Evolutionary conservation across 257 asterid species (phyloP).

Genomic region (Leonotis leonurus): DNA sequence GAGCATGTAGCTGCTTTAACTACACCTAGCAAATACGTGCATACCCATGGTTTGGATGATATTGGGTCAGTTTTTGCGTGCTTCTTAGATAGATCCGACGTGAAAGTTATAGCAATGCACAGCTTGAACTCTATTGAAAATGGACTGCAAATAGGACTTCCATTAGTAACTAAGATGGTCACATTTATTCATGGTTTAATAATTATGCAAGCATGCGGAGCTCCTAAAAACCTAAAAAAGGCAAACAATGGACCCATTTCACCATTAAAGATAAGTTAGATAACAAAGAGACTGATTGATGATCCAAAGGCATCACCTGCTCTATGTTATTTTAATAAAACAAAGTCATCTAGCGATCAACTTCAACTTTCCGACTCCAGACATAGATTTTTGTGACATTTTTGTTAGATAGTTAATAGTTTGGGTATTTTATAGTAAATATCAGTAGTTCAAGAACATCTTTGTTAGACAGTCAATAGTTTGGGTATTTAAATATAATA

Average conservation of each 20-base stretch:
- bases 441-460: too few species aligned
- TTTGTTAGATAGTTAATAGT: too few species aligned
- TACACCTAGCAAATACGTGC: constrained; percentile 11
- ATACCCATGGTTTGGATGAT: constrained; percentile 60
- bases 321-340: too few species aligned
- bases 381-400: too few species aligned
- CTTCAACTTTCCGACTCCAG: too few species aligned
- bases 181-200: not conserved
- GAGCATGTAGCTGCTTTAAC: not conserved
- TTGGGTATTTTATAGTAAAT: too few species aligned
- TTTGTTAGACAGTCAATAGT: too few species aligned
- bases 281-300: too few species aligned
- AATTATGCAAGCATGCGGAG: not conserved
- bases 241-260: not conserved
- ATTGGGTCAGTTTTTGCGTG: constrained; percentile 38
- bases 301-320: too few species aligned
- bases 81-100: constrained; percentile 44
- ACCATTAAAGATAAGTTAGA: not conserved
- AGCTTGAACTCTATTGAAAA: constrained; percentile 79
- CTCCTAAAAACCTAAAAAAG: not conserved
- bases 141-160: constrained; percentile 43
- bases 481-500: too few species aligned
- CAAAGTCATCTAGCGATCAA: too few species aligned
- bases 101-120: constrained; percentile 52
- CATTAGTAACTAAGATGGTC: constrained; percentile 1